Conservation (phyloP, 2,329 filamentous ascomycete species). For the Pseudonectria buxi region DNA sequence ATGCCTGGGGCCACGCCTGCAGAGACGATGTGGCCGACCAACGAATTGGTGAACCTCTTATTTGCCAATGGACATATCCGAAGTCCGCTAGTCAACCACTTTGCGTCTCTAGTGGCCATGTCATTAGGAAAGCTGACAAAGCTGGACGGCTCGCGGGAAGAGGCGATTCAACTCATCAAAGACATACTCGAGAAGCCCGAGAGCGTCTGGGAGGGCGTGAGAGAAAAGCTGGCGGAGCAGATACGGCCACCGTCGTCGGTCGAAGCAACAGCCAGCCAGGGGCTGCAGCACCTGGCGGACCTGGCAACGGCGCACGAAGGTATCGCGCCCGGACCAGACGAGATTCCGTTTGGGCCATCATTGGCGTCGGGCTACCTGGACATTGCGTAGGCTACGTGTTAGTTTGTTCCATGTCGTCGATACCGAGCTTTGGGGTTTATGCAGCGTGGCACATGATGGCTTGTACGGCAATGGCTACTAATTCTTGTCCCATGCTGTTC, state of each 20-base stretch:
- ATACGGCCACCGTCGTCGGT: constrained; percentile 30
- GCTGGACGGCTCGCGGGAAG: constrained; percentile 47
- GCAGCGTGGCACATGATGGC: too few species aligned
- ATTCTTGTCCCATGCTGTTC: neutral
- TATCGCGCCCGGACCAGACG: constrained; percentile 23
- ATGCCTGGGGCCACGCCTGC: constrained; percentile 47
- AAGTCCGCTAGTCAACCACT: constrained; percentile 62
- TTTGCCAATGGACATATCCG: constrained; percentile 46
- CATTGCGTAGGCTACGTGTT: too few species aligned
- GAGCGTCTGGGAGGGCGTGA: constrained; percentile 51
- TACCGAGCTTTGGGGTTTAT: too few species aligned
- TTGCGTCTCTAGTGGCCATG: constrained; percentile 52
- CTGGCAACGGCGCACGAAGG: constrained; percentile 40
- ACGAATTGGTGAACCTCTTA: constrained; percentile 52
- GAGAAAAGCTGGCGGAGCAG: constrained; percentile 34
- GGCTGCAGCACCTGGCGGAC: constrained; percentile 56
- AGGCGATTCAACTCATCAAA: constrained; percentile 49
- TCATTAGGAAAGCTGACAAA: constrained; percentile 55
- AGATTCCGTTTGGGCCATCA: constrained; percentile 26
- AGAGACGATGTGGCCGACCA: constrained; percentile 54
- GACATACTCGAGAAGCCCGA: constrained; percentile 50
- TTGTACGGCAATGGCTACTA: neutral
- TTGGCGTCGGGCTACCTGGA: constrained; percentile 32
- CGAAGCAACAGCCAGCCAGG: constrained; percentile 40
- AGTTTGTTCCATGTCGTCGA: too few species aligned